Base-by-base conservation (phyloP, 2,329 filamentous ascomycete species). In the Sclerotinia glacialis region DNA sequence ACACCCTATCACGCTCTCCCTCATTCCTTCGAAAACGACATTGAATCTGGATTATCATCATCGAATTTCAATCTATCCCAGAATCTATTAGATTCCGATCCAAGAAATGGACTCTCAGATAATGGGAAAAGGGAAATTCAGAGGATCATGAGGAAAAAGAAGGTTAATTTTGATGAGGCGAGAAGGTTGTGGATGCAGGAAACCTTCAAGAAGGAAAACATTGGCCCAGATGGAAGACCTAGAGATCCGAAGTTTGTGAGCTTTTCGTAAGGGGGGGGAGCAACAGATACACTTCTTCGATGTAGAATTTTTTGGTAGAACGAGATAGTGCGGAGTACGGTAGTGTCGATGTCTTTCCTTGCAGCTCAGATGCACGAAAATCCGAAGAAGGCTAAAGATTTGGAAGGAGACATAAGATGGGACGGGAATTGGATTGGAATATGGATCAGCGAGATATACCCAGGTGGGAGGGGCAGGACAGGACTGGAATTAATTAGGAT, bases 241-340 rank as follows among this genome's bases (percentile, higher is more conserved):
- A 85, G 88, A 76, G 94, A 98, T 81, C 93, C 93, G 69, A 97
- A 97, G 81, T 96, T 97, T 76, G 93, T 98, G 68, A 96, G 91
- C 76, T 98, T 98, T 79, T 75, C 73, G 54, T 76, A 70, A 67
- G 53, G 54, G n/a, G 16, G 8, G 18, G 18, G 44, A 2, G 8
- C 37, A n/a, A 16, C 4, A 40, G 21, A 26, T 21, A 18, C 2
- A 23, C 6, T 18, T 56, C 14, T 26, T 56, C 7, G 1, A 11
- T 1, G n/a, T 14, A 42, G 7, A 26, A 26, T 2, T 49, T 5
- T 49, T 46, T 34, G 31, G 21, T 14, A 28, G 49, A 49, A 40
- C 8, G 8, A 60, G 4, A 37, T 5, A 2, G 21, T 49, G 8
- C n/a, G 28, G 26, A 60, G 12, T 3, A 60, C 12, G 11, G 26